phyloP scores from a whole-genome alignment of 345 rosid genomes.

The Syzygium aqueum region DNA sequence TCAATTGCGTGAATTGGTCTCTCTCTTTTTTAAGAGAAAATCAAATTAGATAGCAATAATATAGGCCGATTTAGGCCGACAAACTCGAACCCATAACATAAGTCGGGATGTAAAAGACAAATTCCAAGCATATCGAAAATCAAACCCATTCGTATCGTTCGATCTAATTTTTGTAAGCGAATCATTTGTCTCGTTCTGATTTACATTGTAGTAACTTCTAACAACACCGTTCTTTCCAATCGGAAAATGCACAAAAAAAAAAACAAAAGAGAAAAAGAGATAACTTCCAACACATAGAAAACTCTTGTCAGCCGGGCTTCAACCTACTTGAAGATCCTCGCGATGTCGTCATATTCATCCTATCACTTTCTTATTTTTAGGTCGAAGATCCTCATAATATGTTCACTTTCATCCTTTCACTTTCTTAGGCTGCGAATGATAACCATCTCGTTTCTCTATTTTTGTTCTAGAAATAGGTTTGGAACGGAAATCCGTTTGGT shows the following conservation, averaged over 20 bases:
- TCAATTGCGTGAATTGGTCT: not conserved
- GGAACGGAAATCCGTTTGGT: too few relatives aligned
- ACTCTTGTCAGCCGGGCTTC: not conserved
- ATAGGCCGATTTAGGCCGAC: not conserved
- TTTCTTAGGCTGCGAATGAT: too few relatives aligned
- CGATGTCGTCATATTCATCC: not conserved
- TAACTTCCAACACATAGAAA: not conserved
- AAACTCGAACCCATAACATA: not conserved
- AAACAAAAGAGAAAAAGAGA: not conserved
- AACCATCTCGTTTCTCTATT: too few relatives aligned
- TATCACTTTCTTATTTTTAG: not conserved
- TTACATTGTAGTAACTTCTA: not conserved
- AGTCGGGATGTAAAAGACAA: not conserved
- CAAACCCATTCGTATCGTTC: not conserved
- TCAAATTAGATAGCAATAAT: not conserved
- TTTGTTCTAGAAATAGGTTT: too few relatives aligned
- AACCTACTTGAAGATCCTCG: not conserved
- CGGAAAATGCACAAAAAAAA: not conserved
- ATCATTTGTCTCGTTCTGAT: not conserved
- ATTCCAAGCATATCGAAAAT: not conserved
- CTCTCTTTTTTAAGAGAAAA: not conserved
- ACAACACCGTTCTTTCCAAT: not conserved
- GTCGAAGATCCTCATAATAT: too few relatives aligned
- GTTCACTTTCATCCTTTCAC: too few relatives aligned
- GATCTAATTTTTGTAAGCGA: not conserved